Conservation (phyloP, 768 basidiomycete genomes). For the Boletus sp. region DNA sequence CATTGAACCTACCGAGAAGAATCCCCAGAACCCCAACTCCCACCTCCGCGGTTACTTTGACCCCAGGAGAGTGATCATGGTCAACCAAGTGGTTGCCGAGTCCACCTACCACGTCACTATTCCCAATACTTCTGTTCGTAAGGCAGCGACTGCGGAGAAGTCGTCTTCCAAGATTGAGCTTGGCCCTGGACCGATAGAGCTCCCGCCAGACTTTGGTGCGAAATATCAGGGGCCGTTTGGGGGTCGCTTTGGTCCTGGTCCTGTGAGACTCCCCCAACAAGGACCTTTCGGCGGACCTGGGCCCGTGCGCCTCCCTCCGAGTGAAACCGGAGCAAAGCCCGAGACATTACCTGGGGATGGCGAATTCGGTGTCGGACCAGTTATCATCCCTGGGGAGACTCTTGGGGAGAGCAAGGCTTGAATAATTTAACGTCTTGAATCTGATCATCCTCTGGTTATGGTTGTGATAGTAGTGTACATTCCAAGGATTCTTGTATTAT, state of each 20-base stretch:
- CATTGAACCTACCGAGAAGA: conserved; percentile 30
- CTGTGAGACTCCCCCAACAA: conserved; percentile 10
- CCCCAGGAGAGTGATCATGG: conserved; percentile 28
- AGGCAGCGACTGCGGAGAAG: background rate
- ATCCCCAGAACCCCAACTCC: conserved; percentile 13
- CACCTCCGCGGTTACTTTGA: conserved; percentile 32
- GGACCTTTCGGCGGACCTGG: conserved; percentile 19
- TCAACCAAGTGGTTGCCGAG: conserved; percentile 36
- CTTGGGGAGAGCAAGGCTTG: conserved; percentile 16
- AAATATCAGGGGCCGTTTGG: conserved; percentile 13
- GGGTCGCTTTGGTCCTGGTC: conserved; percentile 21
- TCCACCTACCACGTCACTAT: conserved; percentile 21
- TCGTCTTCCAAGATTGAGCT: conserved; percentile 18
- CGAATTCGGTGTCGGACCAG: conserved; percentile 27
- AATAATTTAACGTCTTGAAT: background rate
- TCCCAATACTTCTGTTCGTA: conserved; percentile 20
- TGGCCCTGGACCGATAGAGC: conserved; percentile 13
- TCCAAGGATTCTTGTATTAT: background rate
- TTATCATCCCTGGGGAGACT: conserved; percentile 27
- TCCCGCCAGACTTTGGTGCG: background rate
- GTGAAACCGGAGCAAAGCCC: conserved; percentile 19
- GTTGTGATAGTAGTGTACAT: background rate
- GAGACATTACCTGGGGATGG: conserved; percentile 28
- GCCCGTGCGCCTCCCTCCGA: conserved; percentile 16
- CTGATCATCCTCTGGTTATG: background rate